phyloP scores from a whole-genome alignment of 441 rosid species.

The Eruca vesicaria region DNA sequence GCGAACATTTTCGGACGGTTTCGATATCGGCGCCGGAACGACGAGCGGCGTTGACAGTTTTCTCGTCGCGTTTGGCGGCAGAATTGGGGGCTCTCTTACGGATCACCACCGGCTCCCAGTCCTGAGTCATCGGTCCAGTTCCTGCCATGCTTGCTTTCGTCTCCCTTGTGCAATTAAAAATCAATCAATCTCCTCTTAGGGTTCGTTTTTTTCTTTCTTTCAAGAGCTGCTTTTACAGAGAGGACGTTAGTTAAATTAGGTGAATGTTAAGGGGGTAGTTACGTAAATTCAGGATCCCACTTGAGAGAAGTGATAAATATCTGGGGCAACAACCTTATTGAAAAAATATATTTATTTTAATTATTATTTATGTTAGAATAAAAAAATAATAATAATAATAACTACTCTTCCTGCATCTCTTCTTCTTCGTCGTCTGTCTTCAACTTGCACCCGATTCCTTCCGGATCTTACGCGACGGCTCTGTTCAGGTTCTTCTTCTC shows the following conservation, averaged over 20 bases:
- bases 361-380: not conserved
- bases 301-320: not conserved
- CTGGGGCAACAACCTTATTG: not conserved
- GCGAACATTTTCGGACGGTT: conserved; percentile 34
- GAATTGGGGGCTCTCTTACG: conserved; percentile 37
- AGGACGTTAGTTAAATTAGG: not conserved
- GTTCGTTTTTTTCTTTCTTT: conserved; percentile 18
- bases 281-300: not conserved
- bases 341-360: not conserved
- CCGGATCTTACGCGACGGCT: not conserved
- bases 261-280: not conserved
- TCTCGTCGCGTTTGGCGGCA: conserved; percentile 40
- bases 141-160: conserved; percentile 35
- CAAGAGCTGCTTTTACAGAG: not conserved
- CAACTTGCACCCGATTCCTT: not conserved
- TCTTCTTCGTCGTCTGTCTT: not conserved
- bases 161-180: conserved; percentile 3
- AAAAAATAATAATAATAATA: not conserved
- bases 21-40: conserved; percentile 39
- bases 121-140: conserved; percentile 38
- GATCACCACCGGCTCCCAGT: conserved; percentile 42
- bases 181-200: conserved; percentile 11
- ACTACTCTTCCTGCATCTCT: not conserved
- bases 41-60: conserved; percentile 41
- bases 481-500: not conserved